phyloP scores from a whole-genome alignment of 192 early-diverging fungal genomes.

The Gryganskiella cystojenkinii region DNA sequence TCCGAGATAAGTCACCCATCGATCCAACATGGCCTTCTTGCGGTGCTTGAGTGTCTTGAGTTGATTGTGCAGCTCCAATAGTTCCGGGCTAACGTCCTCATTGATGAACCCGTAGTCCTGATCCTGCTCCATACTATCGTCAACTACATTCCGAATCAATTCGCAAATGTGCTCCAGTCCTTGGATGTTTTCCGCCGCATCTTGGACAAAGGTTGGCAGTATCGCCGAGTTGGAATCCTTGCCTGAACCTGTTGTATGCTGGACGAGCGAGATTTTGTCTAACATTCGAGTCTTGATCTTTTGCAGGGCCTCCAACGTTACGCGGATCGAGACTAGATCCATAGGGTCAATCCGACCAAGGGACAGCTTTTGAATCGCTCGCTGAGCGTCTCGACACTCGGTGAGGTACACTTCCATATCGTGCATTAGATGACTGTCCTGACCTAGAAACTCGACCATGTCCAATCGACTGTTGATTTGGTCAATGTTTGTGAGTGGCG shows the following conservation, averaged over 20 bases:
- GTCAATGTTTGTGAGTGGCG: slow-evolving; percentile 71
- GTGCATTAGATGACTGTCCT: slow-evolving; percentile 61
- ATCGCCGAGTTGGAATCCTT: too few relatives aligned
- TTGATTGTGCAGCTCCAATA: slow-evolving; percentile 19
- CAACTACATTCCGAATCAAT: slow-evolving; percentile 40
- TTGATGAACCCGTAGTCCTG: slow-evolving; percentile 49
- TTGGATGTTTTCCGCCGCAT: slow-evolving; percentile 21
- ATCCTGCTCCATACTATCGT: slow-evolving; percentile 26
- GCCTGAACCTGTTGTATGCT: not conserved
- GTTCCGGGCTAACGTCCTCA: slow-evolving; percentile 22
- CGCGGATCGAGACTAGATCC: slow-evolving; percentile 69
- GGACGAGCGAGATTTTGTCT: slow-evolving; percentile 14
- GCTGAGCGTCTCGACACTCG: slow-evolving; percentile 72
- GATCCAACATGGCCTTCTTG: slow-evolving; percentile 14
- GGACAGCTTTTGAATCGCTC: slow-evolving; percentile 76
- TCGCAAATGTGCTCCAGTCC: slow-evolving; percentile 30
- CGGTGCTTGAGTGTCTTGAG: slow-evolving; percentile 17
- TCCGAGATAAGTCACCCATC: slow-evolving; percentile 32
- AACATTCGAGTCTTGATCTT: slow-evolving; percentile 48
- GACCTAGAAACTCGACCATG: slow-evolving; percentile 77
- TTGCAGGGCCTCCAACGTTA: slow-evolving; percentile 65
- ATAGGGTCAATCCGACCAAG: slow-evolving; percentile 70
- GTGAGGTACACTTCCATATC: slow-evolving; percentile 62
- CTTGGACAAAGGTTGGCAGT: slow-evolving; percentile 17
- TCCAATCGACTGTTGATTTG: slow-evolving; percentile 79